phyloP scores from a whole-genome alignment of 495 filamentous ascomycete genomes.

The Penicillium ucsense region DNA sequence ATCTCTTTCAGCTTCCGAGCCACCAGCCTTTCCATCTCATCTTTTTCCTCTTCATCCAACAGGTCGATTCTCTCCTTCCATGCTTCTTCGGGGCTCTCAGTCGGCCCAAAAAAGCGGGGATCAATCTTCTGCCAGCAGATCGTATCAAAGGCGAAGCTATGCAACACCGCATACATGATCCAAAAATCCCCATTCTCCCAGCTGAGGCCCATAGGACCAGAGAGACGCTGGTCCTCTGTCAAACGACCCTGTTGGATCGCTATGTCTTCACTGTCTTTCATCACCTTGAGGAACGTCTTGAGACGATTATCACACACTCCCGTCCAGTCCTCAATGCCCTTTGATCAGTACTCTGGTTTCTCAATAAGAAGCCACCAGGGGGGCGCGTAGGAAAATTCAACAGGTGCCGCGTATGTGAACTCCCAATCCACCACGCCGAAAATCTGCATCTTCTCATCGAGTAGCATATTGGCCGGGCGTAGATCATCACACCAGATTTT shows the following conservation, averaged over 20 bases:
- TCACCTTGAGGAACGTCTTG: conserved; percentile 6
- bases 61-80: conserved; percentile 6
- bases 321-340: conserved; percentile 12
- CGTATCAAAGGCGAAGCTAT: conserved; percentile 11
- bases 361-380: conserved; percentile 37
- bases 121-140: conserved; percentile 14
- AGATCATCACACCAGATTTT: conserved; percentile 16
- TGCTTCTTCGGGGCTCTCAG: not conserved
- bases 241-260: conserved; percentile 4
- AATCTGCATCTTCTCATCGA: conserved; percentile 4
- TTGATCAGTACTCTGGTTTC: conserved; percentile 20
- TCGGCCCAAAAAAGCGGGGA: conserved; percentile 10
- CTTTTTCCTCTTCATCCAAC: conserved; percentile 2
- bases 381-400: conserved; percentile 26
- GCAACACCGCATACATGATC: conserved; percentile 9
- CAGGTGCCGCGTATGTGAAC: conserved; percentile 28
- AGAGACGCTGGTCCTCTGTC: conserved; percentile 7
- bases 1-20: conserved; percentile 2
- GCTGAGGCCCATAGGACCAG: conserved; percentile 10
- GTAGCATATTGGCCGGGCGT: conserved; percentile 13
- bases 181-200: conserved; percentile 17
- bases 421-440: conserved; percentile 29
- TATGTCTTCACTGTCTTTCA: conserved; percentile 6
- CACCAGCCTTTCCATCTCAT: conserved; percentile 4
- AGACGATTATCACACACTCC: conserved; percentile 6